Percentiles rank a stretch among this genome's conserved stretches.
These are phyloP conservation scores for Aspergillus sp. DNA, from an alignment of 2,329 filamentous ascomycete genomes.

Conservation along the genomic window DNA sequence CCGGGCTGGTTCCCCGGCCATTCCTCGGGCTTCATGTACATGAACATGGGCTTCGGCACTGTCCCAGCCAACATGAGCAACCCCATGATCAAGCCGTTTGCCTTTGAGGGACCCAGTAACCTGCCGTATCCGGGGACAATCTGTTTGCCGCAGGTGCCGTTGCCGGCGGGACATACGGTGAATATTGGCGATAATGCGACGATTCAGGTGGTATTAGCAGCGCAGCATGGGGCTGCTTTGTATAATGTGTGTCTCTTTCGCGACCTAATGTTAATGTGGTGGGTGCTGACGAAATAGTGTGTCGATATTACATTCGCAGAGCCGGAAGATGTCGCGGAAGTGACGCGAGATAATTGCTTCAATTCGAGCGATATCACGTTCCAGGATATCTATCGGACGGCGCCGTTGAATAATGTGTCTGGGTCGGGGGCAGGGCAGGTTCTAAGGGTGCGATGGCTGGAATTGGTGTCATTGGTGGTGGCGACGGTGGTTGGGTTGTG, in stretches of 20 bases:
- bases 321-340: slow-evolving; percentile 64
- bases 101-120: slow-evolving; percentile 74
- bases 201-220: slow-evolving; percentile 78
- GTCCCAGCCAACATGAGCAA: slow-evolving; percentile 82
- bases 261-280: not conserved
- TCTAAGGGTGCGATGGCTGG: slow-evolving; percentile 9
- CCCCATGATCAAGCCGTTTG: slow-evolving; percentile 71
- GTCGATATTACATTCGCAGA: slow-evolving; percentile 91
- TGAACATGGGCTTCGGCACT: slow-evolving; percentile 83
- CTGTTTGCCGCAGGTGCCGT: slow-evolving; percentile 80
- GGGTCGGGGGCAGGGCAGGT: slow-evolving; percentile 13
- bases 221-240: slow-evolving; percentile 73
- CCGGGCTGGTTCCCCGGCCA: slow-evolving; percentile 96
- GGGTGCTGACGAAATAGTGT: slow-evolving; percentile 51
- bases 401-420: slow-evolving; percentile 17
- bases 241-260: slow-evolving; percentile 59
- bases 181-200: slow-evolving; percentile 82
- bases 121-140: slow-evolving; percentile 80
- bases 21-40: slow-evolving; percentile 70
- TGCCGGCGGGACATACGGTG: slow-evolving; percentile 65
- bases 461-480: slow-evolving; percentile 21
- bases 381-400: slow-evolving; percentile 59
- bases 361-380: slow-evolving; percentile 75
- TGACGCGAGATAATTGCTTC: slow-evolving; percentile 79
- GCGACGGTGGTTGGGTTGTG: slow-evolving; percentile 4